phyloP scores from a whole-genome alignment of 2,329 filamentous ascomycete genomes.

The Graphiopsis chlorocephala region DNA sequence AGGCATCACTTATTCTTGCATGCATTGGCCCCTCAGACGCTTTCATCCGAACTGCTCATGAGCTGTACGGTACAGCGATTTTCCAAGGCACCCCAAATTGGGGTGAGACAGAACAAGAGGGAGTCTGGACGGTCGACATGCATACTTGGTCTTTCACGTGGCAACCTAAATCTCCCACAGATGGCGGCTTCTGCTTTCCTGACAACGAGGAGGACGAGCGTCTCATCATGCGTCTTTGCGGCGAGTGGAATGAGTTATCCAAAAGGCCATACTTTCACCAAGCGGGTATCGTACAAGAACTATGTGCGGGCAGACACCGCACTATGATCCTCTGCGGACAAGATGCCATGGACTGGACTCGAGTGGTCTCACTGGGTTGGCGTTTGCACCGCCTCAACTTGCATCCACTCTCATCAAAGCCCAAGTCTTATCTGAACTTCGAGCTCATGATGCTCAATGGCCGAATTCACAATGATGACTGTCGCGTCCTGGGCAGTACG shows the following conservation, averaged over 20 bases:
- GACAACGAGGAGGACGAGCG: background rate
- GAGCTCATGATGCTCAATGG: background rate
- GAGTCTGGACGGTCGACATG: background rate
- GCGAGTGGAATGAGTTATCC: background rate
- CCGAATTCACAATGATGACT: too few species aligned
- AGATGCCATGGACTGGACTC: background rate
- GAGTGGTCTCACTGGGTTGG: background rate
- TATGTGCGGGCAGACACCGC: background rate
- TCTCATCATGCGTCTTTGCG: background rate
- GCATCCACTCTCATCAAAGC: too few species aligned
- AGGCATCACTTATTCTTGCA: background rate
- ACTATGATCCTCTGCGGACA: background rate
- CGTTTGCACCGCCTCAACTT: background rate
- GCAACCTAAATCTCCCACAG: background rate
- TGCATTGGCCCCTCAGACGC: background rate
- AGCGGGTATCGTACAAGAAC: background rate
- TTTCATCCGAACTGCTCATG: background rate
- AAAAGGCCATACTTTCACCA: background rate
- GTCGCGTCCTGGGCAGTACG: too few species aligned
- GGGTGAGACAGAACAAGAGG: background rate
- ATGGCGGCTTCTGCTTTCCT: background rate
- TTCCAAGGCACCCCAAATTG: background rate
- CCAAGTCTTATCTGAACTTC: too few species aligned
- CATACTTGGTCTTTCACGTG: background rate
- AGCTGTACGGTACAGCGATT: background rate